Evolutionary conservation across 768 basidiomycete species (phyloP), one percentile per base, ranked within the genome.

Genomic region (Fibroporia radiculosa): DNA sequence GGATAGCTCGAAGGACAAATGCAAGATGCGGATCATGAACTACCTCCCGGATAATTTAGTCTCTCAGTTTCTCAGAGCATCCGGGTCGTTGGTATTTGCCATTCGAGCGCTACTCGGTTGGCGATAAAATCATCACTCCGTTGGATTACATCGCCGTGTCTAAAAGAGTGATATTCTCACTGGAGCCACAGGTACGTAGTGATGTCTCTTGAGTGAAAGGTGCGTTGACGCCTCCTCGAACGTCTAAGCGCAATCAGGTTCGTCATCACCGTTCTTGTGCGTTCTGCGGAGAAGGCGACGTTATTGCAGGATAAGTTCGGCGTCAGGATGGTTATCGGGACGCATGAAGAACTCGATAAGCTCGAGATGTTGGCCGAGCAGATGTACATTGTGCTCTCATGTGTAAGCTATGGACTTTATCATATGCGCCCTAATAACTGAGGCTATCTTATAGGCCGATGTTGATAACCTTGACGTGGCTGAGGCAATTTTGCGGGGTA

Each of bases 401-500:
- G 3, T 13, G 42, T 44, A 12, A 44, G 42, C 26, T 16, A 3
- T 18, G 5, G 6, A 5, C 13, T 6, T 20, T 13, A 5, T 6
- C 29, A 31, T 10, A 31, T 31, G 16, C n/a, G 29, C 29, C 29
- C 11, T 10, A 10, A 10, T n/a, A 37, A 10, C 8, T 37, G 8
- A 19, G 8, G 4, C 25, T 18, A 12, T 13, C 6, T 19, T 7
- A n/a, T 29, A 73, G 74, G 69, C 71, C 2, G 63, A 73, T 50
- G 40, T 66, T 3, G 78, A 83, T 47, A 60, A 80, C 39, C 38
- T 72, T 0, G 54, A 54, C 1, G 72, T 72, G 0, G 66, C 65
- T 0, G 51, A 68, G 31, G 72, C 75, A 0, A 70, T 74, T 13
- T 57, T 84, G 42, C 64, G 55, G 6, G 82, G 83, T 1, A 46